Conservation (phyloP, 345 rosid species). For the Rhizophora apiculata region DNA sequence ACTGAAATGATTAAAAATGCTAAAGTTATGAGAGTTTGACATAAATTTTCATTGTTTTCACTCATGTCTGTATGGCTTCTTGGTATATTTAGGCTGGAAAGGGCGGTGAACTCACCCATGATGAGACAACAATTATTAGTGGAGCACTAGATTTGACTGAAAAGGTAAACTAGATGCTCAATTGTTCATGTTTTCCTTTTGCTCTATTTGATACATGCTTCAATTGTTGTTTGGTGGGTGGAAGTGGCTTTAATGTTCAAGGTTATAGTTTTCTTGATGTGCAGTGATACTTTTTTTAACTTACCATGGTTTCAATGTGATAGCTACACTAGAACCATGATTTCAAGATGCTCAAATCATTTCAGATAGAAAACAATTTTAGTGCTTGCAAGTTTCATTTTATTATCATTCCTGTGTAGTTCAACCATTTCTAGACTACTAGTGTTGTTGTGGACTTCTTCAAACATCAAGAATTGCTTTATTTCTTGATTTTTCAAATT, state of each 20-base stretch:
- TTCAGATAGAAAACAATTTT: too few relatives aligned
- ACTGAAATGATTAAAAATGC: not conserved
- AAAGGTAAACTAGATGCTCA: constrained; percentile 38
- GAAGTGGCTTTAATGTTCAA: too few relatives aligned
- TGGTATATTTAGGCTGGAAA: constrained; percentile 72
- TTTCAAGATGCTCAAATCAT: too few relatives aligned
- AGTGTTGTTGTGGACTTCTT: not conserved
- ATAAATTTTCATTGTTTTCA: constrained; percentile 16
- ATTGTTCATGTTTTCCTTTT: too few relatives aligned
- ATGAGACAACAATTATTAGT: constrained; percentile 90
- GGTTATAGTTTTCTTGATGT: too few relatives aligned
- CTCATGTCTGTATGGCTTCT: constrained; percentile 24
- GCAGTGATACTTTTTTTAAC: too few relatives aligned
- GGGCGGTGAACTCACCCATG: constrained; percentile 98
- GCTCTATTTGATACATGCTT: too few relatives aligned
- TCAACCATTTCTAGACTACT: not conserved
- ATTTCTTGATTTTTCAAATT: constrained; percentile 14
- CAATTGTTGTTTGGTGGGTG: too few relatives aligned
- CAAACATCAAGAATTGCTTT: not conserved
- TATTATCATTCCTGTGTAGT: not conserved
- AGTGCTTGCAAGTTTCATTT: not conserved
- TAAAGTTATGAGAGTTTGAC: not conserved
- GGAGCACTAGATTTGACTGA: constrained; percentile 94
- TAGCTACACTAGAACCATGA: too few relatives aligned
- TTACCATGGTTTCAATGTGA: too few relatives aligned